phyloP scores from a whole-genome alignment of 345 rosid species.

The Melastoma malabathricum region DNA sequence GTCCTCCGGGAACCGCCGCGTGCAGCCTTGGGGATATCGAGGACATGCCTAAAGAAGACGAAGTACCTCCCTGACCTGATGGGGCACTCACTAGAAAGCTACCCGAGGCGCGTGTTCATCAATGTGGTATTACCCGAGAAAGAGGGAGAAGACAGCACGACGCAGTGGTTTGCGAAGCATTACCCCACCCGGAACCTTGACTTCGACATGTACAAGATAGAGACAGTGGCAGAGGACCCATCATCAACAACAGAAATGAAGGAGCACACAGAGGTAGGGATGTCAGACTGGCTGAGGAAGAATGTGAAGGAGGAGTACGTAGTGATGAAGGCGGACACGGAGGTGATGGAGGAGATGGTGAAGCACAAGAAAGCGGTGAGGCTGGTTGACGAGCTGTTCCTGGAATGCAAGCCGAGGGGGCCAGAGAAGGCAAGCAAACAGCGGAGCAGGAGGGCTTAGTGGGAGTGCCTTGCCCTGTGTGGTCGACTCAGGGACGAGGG shows the following conservation, averaged over 20 bases:
- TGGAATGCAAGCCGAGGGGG: slow-evolving; percentile 65
- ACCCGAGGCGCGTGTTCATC: slow-evolving; percentile 49
- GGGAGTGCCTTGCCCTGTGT: slow-evolving; percentile 76
- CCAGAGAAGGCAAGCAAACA: slow-evolving; percentile 17
- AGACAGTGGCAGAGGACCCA: slow-evolving; percentile 20
- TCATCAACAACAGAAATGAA: slow-evolving; percentile 2
- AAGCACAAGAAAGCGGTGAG: slow-evolving; percentile 30
- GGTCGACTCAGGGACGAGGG: slow-evolving; percentile 72
- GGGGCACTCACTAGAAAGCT: slow-evolving; percentile 45
- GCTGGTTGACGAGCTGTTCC: slow-evolving; percentile 70
- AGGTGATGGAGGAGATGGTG: slow-evolving; percentile 62
- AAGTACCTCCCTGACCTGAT: slow-evolving; percentile 44
- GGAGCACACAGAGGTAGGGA: slow-evolving; percentile 21
- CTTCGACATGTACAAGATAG: slow-evolving; percentile 62
- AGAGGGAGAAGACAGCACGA: slow-evolving; percentile 27
- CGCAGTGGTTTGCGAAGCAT: slow-evolving; percentile 45
- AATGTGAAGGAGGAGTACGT: slow-evolving; percentile 59
- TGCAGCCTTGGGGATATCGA: slow-evolving; percentile 47
- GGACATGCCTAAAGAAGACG: slow-evolving; percentile 39
- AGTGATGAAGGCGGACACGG: slow-evolving; percentile 79
- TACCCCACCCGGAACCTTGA: slow-evolving; percentile 57
- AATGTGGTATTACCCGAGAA: slow-evolving; percentile 41
- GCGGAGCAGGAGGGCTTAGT: slow-evolving; percentile 45
- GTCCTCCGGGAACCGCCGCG: slow-evolving; percentile 75
- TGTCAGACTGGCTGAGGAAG: slow-evolving; percentile 55